Evolutionary conservation across 2,329 filamentous ascomycete species (phyloP), one percentile per base, ranked within the genome.

Genomic region (Fusarium mundagurra): DNA sequence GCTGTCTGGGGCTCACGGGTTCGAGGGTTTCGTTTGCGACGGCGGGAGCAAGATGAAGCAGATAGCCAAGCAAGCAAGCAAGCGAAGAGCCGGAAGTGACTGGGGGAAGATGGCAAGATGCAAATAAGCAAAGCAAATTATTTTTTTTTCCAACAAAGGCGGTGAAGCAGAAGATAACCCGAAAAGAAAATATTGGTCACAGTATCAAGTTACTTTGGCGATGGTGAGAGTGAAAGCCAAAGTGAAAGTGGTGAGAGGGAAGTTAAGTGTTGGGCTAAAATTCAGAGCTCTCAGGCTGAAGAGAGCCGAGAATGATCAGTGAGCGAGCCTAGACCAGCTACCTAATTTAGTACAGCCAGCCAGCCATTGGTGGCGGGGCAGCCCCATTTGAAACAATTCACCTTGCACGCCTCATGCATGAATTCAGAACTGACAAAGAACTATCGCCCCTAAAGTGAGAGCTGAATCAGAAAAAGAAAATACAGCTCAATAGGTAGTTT

Each of bases 231-330:
- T 53, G 34, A 39, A 54, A 54, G 51, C 20, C 51, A 54, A 62
- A 59, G 67, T 24, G 62, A 55, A 53, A 39, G 68, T 70, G 67
- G 64, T 58, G 70, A 64, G 57, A 69, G 60, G 33, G 48, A 69
- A 63, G 55, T 44, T 62, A 69, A 70, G 68, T 73, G 72, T 74
- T 74, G 72, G 72, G 72, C 72, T 75, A 74, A 74, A 74, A 74
- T 69, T 75, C 64, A 70, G 55, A 75, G 72, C 72, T 72, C 72
- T 71, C 60, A 70, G 72, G 64, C 70, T 73, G 68, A 75, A 73
- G 54, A 54, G 67, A 69, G 48, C 72, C 68, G 58, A 74, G 60
- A 74, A 54, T 62, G 66, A 60, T 38, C 31, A 62, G 51, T 45
- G 43, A 74, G 71, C 57, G 71, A 67, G 48, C 70, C 65, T 67